Conservation (phyloP, 495 filamentous ascomycete species). For the Daldinia bambusicola region DNA sequence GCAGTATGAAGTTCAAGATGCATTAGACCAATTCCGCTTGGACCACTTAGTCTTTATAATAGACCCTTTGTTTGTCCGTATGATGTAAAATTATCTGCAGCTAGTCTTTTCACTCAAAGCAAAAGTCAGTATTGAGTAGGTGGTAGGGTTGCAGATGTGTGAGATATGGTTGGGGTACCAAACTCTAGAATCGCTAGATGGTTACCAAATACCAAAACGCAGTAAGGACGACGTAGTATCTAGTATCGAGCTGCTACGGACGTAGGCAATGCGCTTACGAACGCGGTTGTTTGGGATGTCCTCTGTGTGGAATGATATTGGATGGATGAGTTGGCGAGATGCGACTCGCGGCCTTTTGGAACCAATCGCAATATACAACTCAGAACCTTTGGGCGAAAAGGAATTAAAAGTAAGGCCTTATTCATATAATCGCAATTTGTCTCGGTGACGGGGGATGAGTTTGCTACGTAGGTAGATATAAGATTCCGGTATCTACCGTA, state of each 20-base stretch:
- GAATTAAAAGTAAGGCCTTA: constrained; percentile 9
- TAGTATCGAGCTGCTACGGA: constrained; percentile 20
- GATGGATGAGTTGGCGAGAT: constrained; percentile 33
- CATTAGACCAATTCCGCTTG: constrained; percentile 23
- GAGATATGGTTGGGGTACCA: neutral
- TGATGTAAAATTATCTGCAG: constrained; percentile 20
- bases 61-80: constrained; percentile 1
- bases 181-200: neutral
- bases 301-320: constrained; percentile 8
- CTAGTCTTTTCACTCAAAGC: constrained; percentile 13
- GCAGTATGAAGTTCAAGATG: constrained; percentile 28
- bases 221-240: neutral
- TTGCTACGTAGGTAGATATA: constrained; percentile 25
- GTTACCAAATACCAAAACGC: neutral
- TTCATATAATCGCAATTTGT: constrained; percentile 17
- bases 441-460: constrained; percentile 12
- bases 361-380: constrained; percentile 5
- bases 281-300: constrained; percentile 19
- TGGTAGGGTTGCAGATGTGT: neutral
- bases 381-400: constrained; percentile 6
- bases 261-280: constrained; percentile 20
- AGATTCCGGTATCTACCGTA: constrained; percentile 14
- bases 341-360: neutral
- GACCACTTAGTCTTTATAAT: constrained; percentile 4
- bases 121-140: neutral